These are phyloP conservation scores for Malassezia brasiliensis DNA, from an alignment of 1,284 basidiomycete genomes.

Conservation along the genomic window DNA sequence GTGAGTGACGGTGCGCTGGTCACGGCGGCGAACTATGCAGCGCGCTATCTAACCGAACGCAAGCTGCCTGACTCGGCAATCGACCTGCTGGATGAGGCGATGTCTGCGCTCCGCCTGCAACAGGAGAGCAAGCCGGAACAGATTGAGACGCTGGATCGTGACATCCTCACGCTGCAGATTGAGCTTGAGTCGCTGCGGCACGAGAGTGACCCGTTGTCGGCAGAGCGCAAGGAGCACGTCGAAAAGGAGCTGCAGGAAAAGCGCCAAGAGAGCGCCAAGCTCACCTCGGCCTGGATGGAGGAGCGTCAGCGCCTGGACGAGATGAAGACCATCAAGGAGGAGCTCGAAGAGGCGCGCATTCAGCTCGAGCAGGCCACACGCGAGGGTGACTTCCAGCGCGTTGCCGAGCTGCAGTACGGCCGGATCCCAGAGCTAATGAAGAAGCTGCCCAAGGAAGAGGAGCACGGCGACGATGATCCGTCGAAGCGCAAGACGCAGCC, in stretches of 20 bases:
- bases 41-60: conserved; percentile 64
- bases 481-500: not conserved
- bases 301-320: conserved; percentile 67
- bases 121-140: conserved; percentile 83
- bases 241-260: conserved; percentile 49
- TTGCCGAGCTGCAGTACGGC: conserved; percentile 69
- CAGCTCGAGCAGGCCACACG: conserved; percentile 79
- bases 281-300: conserved; percentile 64
- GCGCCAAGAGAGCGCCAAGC: conserved; percentile 40
- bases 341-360: conserved; percentile 72
- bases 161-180: conserved; percentile 70
- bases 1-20: conserved; percentile 83
- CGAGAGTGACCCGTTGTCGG: conserved; percentile 71
- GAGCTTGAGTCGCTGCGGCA: conserved; percentile 82
- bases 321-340: conserved; percentile 67
- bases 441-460: conserved; percentile 65
- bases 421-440: conserved; percentile 71
- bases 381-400: conserved; percentile 66
- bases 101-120: conserved; percentile 69
- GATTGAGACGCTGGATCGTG: conserved; percentile 70
- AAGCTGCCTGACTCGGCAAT: conserved; percentile 36
- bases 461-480: conserved; percentile 27
- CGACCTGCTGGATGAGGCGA: conserved; percentile 38
- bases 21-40: conserved; percentile 76
- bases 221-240: conserved; percentile 61